Percentiles rank a stretch among this genome's conserved stretches.
Evolutionary conservation across 768 basidiomycete genomes (phyloP).

Genomic region (Lactarius hatsudake): DNA sequence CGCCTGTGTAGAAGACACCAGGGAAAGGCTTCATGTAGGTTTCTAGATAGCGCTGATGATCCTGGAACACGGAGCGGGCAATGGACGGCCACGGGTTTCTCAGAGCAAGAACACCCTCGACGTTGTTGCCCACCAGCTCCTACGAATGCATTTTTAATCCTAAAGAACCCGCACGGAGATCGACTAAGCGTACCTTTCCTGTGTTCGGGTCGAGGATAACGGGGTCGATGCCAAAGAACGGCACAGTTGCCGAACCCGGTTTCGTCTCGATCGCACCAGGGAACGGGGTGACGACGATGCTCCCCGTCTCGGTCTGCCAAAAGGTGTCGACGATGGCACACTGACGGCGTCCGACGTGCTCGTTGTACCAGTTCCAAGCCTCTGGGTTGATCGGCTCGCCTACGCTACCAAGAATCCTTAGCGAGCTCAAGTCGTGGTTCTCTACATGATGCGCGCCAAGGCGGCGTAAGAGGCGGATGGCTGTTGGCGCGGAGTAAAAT

Average conservation of each 20-base stretch:
- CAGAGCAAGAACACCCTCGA: constrained; percentile 88
- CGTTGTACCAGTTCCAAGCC: constrained; percentile 99
- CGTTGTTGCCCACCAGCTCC: constrained; percentile 73
- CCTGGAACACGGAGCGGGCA: constrained; percentile 86
- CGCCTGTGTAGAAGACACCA: constrained; percentile 94
- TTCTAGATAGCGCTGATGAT: constrained; percentile 83
- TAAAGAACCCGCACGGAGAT: background rate
- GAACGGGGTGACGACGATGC: constrained; percentile 91
- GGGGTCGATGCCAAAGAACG: constrained; percentile 94
- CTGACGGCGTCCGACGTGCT: constrained; percentile 82
- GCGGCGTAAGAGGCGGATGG: constrained; percentile 87
- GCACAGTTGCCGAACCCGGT: constrained; percentile 94
- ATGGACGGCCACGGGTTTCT: constrained; percentile 93
- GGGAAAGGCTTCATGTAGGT: constrained; percentile 86
- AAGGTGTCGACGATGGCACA: constrained; percentile 95
- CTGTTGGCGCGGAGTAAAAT: constrained; percentile 92
- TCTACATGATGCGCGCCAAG: constrained; percentile 86
- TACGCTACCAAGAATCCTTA: constrained; percentile 89
- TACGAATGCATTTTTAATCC: constrained; percentile 26
- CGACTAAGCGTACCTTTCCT: constrained; percentile 51
- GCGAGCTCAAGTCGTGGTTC: constrained; percentile 70
- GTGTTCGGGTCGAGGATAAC: constrained; percentile 82
- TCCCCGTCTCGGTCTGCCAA: constrained; percentile 99
- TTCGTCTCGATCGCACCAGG: constrained; percentile 96
- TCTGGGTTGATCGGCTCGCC: constrained; percentile 99